Conservation (phyloP, 2,329 filamentous ascomycete species). For the Nemania sp. region DNA sequence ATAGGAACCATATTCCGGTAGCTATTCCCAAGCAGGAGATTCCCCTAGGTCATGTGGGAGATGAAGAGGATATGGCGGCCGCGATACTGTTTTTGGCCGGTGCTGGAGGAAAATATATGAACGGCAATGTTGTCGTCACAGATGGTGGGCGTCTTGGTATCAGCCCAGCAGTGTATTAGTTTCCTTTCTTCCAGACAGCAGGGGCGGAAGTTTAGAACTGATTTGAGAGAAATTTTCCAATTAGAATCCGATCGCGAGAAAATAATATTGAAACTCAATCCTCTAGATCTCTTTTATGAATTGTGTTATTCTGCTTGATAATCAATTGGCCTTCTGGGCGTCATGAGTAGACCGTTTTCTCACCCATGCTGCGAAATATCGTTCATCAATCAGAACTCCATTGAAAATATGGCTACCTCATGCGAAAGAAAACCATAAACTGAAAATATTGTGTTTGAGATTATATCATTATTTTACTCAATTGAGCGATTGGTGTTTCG, state of each 20-base stretch:
- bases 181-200: not conserved
- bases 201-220: not conserved
- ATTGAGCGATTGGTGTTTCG: no score
- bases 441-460: no score
- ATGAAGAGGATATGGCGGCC: constrained; percentile 26
- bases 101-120: constrained; percentile 21
- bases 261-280: no score
- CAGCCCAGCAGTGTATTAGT: constrained; percentile 17
- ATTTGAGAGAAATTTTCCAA: not conserved
- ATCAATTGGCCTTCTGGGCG: no score
- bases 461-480: no score
- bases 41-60: constrained; percentile 17
- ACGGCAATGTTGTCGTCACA: constrained; percentile 22
- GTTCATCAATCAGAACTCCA: no score
- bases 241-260: not conserved
- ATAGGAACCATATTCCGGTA: constrained; percentile 18
- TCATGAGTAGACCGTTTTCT: no score
- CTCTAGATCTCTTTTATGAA: no score
- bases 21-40: constrained; percentile 19
- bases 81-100: constrained; percentile 26
- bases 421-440: no score
- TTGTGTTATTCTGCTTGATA: no score
- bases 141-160: constrained; percentile 25
- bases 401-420: no score
- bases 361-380: no score